phyloP scores from a whole-genome alignment of 345 rosid genomes.

The Kernera saxatilis region DNA sequence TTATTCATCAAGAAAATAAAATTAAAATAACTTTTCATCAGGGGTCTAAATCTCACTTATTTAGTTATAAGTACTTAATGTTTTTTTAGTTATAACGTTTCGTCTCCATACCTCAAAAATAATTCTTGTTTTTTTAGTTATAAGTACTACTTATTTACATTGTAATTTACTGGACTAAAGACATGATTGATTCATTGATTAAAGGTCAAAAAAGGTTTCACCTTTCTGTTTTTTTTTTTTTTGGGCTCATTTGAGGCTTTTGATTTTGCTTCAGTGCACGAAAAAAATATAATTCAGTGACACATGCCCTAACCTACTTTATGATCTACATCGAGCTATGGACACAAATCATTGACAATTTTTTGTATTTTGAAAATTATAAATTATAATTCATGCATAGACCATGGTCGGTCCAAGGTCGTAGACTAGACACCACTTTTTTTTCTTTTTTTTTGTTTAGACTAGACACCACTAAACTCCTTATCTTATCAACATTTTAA shows the following conservation, averaged over 20 bases:
- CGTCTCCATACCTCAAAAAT: no score
- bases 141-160: background rate
- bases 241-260: constrained; percentile 11
- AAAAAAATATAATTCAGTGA: background rate
- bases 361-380: background rate
- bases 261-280: constrained; percentile 6
- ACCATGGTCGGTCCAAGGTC: constrained; percentile 34
- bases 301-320: constrained; percentile 36
- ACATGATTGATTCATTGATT: constrained; percentile 21
- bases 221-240: background rate
- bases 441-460: no score
- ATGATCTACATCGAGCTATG: constrained; percentile 33
- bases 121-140: background rate
- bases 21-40: no score
- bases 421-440: constrained; percentile 37
- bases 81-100: no score
- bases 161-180: background rate
- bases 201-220: constrained; percentile 8
- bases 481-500: constrained; percentile 11
- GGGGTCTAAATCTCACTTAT: no score
- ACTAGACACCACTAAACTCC: constrained; percentile 33
- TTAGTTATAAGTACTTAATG: no score
- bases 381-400: constrained; percentile 24
- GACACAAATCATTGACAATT: constrained; percentile 30
- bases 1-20: no score